phyloP scores from a whole-genome alignment of 139 green algal genomes.

The Nannochloris sp. region DNA sequence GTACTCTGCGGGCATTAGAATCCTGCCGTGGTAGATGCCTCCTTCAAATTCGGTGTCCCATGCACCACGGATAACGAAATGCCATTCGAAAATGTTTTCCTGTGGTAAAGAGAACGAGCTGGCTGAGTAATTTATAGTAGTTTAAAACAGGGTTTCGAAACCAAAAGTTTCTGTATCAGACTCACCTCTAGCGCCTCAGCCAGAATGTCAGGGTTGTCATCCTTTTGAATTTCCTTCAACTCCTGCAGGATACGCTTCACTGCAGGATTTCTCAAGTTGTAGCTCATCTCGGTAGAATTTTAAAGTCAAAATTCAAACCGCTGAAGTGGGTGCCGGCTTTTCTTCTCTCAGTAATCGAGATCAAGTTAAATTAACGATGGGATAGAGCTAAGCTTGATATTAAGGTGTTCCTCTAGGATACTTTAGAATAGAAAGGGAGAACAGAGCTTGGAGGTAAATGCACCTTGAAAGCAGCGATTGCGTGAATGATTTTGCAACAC shows the following conservation, averaged over 20 bases:
- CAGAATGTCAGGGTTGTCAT: constrained; percentile 58
- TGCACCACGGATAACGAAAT: constrained; percentile 89
- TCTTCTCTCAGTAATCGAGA: too few relatives aligned
- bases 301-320: too few relatives aligned
- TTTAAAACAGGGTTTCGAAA: too few relatives aligned
- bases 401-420: too few relatives aligned
- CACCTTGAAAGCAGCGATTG: too few relatives aligned
- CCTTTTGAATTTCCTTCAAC: constrained; percentile 70
- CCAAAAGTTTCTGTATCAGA: neutral
- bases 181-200: constrained; percentile 73
- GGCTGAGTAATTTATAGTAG: neutral
- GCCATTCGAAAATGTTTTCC: constrained; percentile 98
- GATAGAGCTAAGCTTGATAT: neutral
- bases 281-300: too few relatives aligned
- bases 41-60: constrained; percentile 90
- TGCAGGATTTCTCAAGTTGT: constrained; percentile 66
- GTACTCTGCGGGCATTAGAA: constrained; percentile 94
- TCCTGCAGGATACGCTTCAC: constrained; percentile 95
- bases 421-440: too few relatives aligned
- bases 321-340: too few relatives aligned
- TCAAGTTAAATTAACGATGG: neutral
- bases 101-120: constrained; percentile 23
- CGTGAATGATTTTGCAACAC: too few relatives aligned
- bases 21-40: constrained; percentile 96
- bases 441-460: too few relatives aligned